These are phyloP conservation scores for Komagataella ulmi DNA, from an alignment of 805 yeast species.

Conservation along the genomic window DNA sequence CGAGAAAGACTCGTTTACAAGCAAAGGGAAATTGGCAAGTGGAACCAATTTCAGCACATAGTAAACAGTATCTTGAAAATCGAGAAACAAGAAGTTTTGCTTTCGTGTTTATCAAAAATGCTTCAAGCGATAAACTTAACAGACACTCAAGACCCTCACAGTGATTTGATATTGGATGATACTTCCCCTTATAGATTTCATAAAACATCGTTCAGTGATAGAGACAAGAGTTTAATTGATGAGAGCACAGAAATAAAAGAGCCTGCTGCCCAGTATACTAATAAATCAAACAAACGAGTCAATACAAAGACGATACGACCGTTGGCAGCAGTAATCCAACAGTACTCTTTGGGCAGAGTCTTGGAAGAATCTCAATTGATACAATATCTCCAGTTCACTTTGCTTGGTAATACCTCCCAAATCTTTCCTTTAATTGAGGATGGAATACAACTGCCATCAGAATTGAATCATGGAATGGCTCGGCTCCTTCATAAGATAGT, in stretches of 20 bases:
- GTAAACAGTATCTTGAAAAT: constrained; percentile 9
- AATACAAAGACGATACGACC: neutral
- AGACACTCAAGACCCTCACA: neutral
- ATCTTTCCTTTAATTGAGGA: constrained; percentile 30
- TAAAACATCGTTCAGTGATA: neutral
- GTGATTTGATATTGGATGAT: neutral
- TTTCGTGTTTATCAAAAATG: constrained; percentile 7
- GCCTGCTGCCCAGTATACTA: neutral
- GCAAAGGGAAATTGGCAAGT: constrained; percentile 1
- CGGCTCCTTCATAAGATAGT: constrained; percentile 40
- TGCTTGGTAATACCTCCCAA: constrained; percentile 51
- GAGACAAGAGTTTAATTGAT: neutral
- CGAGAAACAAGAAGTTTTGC: constrained; percentile 7
- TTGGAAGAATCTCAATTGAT: constrained; percentile 25
- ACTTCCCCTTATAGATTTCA: neutral
- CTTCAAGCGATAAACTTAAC: neutral
- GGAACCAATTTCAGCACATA: constrained; percentile 10
- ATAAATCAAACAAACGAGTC: neutral
- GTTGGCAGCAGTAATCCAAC: neutral
- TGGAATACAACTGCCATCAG: constrained; percentile 31
- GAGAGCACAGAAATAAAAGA: neutral
- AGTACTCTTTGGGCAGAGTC: neutral
- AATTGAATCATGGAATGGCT: constrained; percentile 40
- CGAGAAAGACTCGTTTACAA: neutral
- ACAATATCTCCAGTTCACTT: constrained; percentile 33